Evolutionary conservation across 306 rosid genomes (phyloP), one percentile per base, ranked within the genome.

Genomic region (Dryas drummondii): DNA sequence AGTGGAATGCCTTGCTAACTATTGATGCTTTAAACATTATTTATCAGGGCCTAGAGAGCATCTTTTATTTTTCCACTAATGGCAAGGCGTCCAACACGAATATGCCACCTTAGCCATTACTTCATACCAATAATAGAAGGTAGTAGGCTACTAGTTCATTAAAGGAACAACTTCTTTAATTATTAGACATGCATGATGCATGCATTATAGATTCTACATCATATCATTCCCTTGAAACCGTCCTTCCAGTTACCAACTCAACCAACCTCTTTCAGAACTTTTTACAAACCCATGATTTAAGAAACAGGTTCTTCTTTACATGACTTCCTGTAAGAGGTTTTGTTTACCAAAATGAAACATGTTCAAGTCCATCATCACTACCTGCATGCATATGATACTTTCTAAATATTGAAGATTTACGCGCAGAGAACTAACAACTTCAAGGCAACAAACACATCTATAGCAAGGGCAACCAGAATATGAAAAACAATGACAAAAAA

Each of bases 61-160:
- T 58, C 69, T 16, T 63, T 52, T 51, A 12, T 41, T 56, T 70
- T 84, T 84, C 87, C 89, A 70, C 56, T 76, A 85, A 56, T 74
- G 65, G 84, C 84, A 86, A 72, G 73, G 71, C 63, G 70, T 16
- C 77, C 85, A 85, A 59, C 55, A 9, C 5, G 7, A 49, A 65
- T 56, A 7, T 66, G 66, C 52, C 81, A 75, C 50, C 77, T 71
- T 41, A 59, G 14, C 66, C 68, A 40, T 67, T 66, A 74, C 54
- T 56, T 44, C 72, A 44, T 81, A 4, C 92, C 81, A 32, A 50
- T 56, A 58, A 55, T 16, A 81, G 87, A 79, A 81, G 45, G 57
- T 69, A 78, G 82, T 56, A 79, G 86, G 66, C 72, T 1, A 5
- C 40, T 4, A 27, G 22, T 5, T 1, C 0, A 32, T 32, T 32